Percentiles rank a stretch among this genome's conserved stretches.
Conservation (phyloP, 208 protist species). For the Naegleria fowleri region DNA sequence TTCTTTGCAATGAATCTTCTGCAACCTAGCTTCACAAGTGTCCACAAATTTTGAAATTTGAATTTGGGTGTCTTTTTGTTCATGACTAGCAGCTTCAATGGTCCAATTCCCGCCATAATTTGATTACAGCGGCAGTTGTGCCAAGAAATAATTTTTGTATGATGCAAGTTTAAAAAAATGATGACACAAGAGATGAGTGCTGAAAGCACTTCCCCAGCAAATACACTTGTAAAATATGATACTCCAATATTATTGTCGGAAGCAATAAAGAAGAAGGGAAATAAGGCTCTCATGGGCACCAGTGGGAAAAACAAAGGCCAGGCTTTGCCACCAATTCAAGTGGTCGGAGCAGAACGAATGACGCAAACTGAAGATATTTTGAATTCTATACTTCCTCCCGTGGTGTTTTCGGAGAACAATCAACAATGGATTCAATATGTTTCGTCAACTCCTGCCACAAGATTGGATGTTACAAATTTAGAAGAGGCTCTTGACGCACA, state of each 20-base stretch:
- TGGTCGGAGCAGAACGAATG: not conserved
- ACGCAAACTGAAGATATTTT: conserved; percentile 71
- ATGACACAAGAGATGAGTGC: not conserved
- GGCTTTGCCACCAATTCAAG: not conserved
- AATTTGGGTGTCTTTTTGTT: no score
- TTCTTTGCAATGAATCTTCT: no score
- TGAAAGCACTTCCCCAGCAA: not conserved
- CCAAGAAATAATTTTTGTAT: no score
- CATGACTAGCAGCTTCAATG: no score
- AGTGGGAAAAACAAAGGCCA: not conserved
- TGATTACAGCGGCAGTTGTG: no score
- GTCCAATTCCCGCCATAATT: no score
- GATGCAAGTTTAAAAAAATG: not conserved
- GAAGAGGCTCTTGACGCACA: conserved; percentile 79
- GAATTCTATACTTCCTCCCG: conserved; percentile 65
- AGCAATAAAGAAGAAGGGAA: conserved; percentile 35
- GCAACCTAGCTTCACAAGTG: no score
- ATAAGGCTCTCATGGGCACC: not conserved
- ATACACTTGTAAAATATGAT: conserved; percentile 60
- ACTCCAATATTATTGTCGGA: conserved; percentile 51
- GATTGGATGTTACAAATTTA: conserved; percentile 65
- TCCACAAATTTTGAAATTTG: no score
- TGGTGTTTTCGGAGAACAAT: conserved; percentile 59
- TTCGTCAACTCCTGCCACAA: conserved; percentile 66
- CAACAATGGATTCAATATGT: conserved; percentile 75